Evolutionary conservation across 1,139 yeast genomes (phyloP), one percentile per base, ranked within the genome.

Genomic region (Kurtzmaniella quercitrusa): DNA sequence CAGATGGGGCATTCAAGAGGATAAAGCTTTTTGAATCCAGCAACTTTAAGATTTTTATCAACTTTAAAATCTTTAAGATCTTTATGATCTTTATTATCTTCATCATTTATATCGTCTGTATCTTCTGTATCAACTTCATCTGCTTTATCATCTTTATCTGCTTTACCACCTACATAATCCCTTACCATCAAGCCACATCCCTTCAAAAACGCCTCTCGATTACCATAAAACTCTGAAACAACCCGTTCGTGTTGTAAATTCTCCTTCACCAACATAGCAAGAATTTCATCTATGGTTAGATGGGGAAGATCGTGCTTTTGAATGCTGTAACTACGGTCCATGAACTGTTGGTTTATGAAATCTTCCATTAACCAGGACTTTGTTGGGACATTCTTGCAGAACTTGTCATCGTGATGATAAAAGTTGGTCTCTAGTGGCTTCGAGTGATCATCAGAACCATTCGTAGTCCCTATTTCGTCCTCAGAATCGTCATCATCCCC

Each of bases 171-270:
- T n/a, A n/a, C 36, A 25, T 62, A 52, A 1, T 93, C 91, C 27
- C 81, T 76, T 12, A 62, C 63, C 3, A 58, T 53, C 33, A 76
- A 52, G 1, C 93, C 91, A 31, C 81, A 76, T 12, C 62, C 63
- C 3, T 58, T 53, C 33, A 76, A 58, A 2, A 83, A 68, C 14
- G 62, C 58, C 4, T 63, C 66, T 43, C 76, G 68, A 47, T 79
- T 67, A 41, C 77, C 84, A 55, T 85, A 81, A 63, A 76, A 87
- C 39, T 73, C 75, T 48, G 88, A 91, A 43, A 87, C 68, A 37
- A 88, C 72, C 42, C 77, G 77, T 46, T 87, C 94, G 39, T 77
- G 76, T 58, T 84, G 88, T 96, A 96, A 89, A 41, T 76, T 73
- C 58, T 71, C 83, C 45, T 68, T 61, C 42, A 84, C 81, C 37